Percentiles rank a stretch among this genome's conserved stretches.
phyloP scores from a whole-genome alignment of 352 stramenopile genomes.

The Plasmopara halstedii region DNA sequence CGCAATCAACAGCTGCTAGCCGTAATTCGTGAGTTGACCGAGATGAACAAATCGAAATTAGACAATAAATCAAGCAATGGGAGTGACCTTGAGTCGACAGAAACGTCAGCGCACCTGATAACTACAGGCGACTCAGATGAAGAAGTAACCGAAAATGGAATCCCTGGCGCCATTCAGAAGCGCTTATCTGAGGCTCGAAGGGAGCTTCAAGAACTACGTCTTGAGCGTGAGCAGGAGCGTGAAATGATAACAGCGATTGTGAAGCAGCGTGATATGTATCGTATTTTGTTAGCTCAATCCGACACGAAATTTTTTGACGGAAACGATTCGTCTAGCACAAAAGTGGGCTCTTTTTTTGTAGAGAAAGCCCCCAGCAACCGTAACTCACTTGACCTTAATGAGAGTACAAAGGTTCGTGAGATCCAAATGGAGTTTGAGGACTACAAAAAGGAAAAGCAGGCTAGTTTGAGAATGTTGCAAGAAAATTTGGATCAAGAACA shows the following conservation, averaged over 20 bases:
- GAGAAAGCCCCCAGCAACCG: constrained; percentile 17
- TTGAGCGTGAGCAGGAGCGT: constrained; percentile 64
- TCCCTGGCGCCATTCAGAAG: constrained; percentile 34
- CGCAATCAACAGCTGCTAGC: constrained; percentile 89
- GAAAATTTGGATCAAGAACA: constrained; percentile 54
- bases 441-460: constrained; percentile 75
- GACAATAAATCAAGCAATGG: constrained; percentile 7
- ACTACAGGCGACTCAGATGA: constrained; percentile 60
- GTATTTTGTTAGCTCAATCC: constrained; percentile 85
- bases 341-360: constrained; percentile 3
- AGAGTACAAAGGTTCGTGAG: constrained; percentile 40
- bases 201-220: constrained; percentile 76
- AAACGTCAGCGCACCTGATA: constrained; percentile 37
- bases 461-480: constrained; percentile 54
- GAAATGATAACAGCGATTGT: constrained; percentile 91
- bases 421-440: constrained; percentile 66
- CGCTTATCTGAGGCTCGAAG: constrained; percentile 49
- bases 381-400: constrained; percentile 26
- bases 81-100: constrained; percentile 13
- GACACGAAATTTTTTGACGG: constrained; percentile 63
- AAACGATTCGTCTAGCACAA: constrained; percentile 1
- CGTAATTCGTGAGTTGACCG: constrained; percentile 67
- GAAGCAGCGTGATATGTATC: constrained; percentile 95
- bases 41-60: constrained; percentile 28
- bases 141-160: constrained; percentile 27